These are phyloP conservation scores for Podospora tetraspora DNA, from an alignment of 495 filamentous ascomycete species.

Conservation along the genomic window DNA sequence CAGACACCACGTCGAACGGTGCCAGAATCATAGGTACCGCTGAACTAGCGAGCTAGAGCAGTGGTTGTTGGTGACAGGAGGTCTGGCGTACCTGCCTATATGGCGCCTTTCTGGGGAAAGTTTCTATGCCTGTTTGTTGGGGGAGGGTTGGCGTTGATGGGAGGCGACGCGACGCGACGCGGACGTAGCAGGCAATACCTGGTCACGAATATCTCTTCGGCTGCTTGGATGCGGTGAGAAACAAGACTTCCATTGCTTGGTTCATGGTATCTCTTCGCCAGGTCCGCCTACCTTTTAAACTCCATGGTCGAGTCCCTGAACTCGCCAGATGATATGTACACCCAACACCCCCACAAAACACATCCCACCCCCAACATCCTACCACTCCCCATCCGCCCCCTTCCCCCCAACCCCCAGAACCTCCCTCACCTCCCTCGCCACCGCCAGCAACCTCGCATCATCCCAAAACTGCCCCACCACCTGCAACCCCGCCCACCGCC, in stretches of 20 bases:
- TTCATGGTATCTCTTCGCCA: neutral
- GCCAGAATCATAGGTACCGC: too few relatives aligned
- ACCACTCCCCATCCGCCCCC: neutral
- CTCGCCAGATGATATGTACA: neutral
- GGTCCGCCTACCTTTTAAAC: neutral
- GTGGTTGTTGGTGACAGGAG: too few relatives aligned
- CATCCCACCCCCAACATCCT: neutral
- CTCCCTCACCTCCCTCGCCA: constrained; percentile 45
- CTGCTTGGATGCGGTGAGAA: neutral
- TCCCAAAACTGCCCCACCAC: constrained; percentile 88
- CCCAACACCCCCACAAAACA: neutral
- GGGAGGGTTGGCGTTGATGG: too few relatives aligned
- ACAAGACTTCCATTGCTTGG: neutral
- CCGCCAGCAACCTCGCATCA: constrained; percentile 59
- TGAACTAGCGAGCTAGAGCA: too few relatives aligned
- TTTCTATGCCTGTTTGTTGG: too few relatives aligned
- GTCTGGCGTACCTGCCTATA: too few relatives aligned
- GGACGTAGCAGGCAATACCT: neutral
- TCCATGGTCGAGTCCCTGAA: neutral
- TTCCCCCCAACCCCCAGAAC: constrained; percentile 3
- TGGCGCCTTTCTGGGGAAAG: too few relatives aligned
- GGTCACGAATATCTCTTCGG: neutral
- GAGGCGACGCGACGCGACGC: neutral
- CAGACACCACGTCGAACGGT: too few relatives aligned
- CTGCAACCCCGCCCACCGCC: constrained; percentile 66